These are phyloP conservation scores for Bondarzewia mesenterica DNA, from an alignment of 1,284 basidiomycete genomes.

Conservation along the genomic window DNA sequence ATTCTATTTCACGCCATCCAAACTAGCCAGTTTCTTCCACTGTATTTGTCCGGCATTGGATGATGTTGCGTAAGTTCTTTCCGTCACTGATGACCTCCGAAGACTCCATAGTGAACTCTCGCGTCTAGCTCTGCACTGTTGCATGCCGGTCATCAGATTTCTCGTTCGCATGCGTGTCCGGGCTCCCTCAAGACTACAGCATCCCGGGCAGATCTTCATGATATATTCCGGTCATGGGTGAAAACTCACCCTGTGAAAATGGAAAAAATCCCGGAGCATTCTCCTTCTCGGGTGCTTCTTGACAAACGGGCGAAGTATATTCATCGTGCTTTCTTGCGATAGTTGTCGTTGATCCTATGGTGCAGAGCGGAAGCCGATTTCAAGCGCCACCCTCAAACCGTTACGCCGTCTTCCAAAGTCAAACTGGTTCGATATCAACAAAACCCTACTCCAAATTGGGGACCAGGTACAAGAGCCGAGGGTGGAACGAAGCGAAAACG, in stretches of 20 bases:
- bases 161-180: slow-evolving; percentile 82
- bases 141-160: slow-evolving; percentile 78
- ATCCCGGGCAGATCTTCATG: slow-evolving; percentile 65
- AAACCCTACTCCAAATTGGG: slow-evolving; percentile 91
- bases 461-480: slow-evolving; percentile 65
- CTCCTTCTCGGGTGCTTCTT: slow-evolving; percentile 61
- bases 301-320: slow-evolving; percentile 44
- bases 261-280: slow-evolving; percentile 68
- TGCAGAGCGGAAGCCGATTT: slow-evolving; percentile 66
- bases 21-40: slow-evolving; percentile 78
- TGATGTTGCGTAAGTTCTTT: slow-evolving; percentile 60
- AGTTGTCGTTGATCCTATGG: not conserved
- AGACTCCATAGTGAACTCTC: not conserved
- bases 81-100: not conserved
- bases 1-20: slow-evolving; percentile 91
- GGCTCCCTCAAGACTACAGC: slow-evolving; percentile 93
- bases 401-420: slow-evolving; percentile 50
- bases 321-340: not conserved
- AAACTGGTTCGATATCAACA: slow-evolving; percentile 87
- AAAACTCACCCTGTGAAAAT: slow-evolving; percentile 77
- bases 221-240: slow-evolving; percentile 81
- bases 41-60: slow-evolving; percentile 71
- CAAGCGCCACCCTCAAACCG: slow-evolving; percentile 57
- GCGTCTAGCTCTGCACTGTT: slow-evolving; percentile 72
- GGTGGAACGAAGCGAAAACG: slow-evolving; percentile 40